Percentiles rank a stretch among this genome's conserved stretches.
Evolutionary conservation across 2,329 filamentous ascomycete species (phyloP).

Genomic region (Cladosporium velox): DNA sequence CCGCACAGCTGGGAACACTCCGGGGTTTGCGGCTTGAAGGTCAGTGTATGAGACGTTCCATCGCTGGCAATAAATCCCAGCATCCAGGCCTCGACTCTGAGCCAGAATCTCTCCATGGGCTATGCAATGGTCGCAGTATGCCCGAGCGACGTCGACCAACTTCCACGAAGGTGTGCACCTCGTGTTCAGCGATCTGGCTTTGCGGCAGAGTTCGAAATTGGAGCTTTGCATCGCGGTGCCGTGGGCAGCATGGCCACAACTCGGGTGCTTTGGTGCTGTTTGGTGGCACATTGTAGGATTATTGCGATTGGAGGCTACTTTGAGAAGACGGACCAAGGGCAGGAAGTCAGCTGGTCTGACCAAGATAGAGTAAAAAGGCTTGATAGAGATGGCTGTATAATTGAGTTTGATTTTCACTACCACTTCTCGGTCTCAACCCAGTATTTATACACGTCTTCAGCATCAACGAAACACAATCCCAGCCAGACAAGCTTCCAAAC

Average conservation of each 20-base stretch:
- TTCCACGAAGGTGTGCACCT: conserved; percentile 25
- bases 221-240: conserved; percentile 28
- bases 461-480: not conserved
- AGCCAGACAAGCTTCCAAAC: not conserved
- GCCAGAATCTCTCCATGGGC: conserved; percentile 30
- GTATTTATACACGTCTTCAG: not conserved
- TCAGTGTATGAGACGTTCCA: conserved; percentile 28
- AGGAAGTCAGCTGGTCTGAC: not conserved
- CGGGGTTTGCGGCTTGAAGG: conserved; percentile 28
- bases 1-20: not conserved
- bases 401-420: not conserved
- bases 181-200: conserved; percentile 8
- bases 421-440: not conserved
- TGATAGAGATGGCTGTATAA: not conserved
- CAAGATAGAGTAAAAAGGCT: not conserved
- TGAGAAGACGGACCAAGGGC: not conserved
- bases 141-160: conserved; percentile 27
- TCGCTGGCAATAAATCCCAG: conserved; percentile 25
- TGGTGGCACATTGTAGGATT: conserved; percentile 22
- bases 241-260: conserved; percentile 26
- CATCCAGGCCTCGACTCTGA: conserved; percentile 29
- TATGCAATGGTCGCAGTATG: conserved; percentile 33
- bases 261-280: conserved; percentile 21
- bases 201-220: conserved; percentile 23
- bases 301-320: not conserved